Percentiles rank a stretch among this genome's conserved stretches.
phyloP scores from a whole-genome alignment of 148 eudicot species.

The Rhododendron ferrugineum region DNA sequence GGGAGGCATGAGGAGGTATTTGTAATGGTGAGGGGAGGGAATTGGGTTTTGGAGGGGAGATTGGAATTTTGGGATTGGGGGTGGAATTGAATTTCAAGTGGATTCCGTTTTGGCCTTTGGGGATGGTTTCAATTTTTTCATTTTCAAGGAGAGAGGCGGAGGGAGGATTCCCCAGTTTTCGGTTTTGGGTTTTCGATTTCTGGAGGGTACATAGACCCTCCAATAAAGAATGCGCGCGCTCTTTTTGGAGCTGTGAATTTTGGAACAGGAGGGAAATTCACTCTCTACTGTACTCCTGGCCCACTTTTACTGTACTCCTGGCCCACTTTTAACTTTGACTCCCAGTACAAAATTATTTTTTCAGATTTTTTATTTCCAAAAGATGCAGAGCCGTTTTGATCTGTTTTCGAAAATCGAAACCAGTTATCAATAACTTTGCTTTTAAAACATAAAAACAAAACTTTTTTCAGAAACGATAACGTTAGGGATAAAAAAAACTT shows the following conservation, averaged over 20 bases:
- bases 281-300: not conserved
- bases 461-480: too few relatives aligned
- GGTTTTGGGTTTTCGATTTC: not conserved
- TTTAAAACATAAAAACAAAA: too few relatives aligned
- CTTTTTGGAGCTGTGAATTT: constrained; percentile 1
- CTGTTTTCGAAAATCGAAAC: not conserved
- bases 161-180: not conserved
- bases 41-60: constrained; percentile 8
- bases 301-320: not conserved
- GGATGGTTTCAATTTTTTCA: not conserved
- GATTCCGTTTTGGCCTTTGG: not conserved
- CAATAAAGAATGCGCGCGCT: not conserved
- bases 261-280: not conserved
- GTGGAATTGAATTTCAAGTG: not conserved
- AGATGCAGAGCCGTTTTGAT: not conserved
- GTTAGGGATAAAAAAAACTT: too few relatives aligned
- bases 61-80: not conserved
- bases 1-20: constrained; percentile 1
- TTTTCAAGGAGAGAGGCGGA: not conserved
- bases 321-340: not conserved
- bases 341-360: too few relatives aligned
- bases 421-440: not conserved
- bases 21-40: not conserved
- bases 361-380: not conserved
- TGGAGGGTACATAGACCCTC: not conserved